Conservation (phyloP, 2,329 filamentous ascomycete species). For the Curvularia hawaiiensis region DNA sequence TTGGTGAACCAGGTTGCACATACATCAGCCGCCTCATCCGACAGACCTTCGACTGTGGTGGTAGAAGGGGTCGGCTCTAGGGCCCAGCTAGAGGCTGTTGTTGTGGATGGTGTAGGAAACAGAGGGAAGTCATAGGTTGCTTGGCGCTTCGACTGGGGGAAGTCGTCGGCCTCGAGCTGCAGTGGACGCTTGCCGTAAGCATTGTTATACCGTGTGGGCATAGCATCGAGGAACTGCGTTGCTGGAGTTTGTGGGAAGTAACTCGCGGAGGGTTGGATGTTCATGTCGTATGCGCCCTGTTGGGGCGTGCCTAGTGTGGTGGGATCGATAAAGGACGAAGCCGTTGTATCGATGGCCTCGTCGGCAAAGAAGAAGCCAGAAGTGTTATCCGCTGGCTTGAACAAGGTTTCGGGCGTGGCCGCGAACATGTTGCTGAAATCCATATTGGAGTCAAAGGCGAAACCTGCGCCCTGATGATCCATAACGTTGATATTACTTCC, state of each 20-base stretch:
- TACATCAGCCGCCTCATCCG: slow-evolving; percentile 45
- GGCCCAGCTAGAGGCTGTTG: slow-evolving; percentile 33
- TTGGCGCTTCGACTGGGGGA: slow-evolving; percentile 42
- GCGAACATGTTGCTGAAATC: slow-evolving; percentile 38
- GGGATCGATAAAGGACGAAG: slow-evolving; percentile 27
- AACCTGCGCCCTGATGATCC: slow-evolving; percentile 36
- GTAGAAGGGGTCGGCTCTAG: slow-evolving; percentile 31
- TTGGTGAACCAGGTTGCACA: slow-evolving; percentile 48
- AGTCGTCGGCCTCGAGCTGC: slow-evolving; percentile 39
- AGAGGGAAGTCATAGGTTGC: slow-evolving; percentile 31
- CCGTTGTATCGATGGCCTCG: slow-evolving; percentile 42
- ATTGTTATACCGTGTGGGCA: slow-evolving; percentile 28
- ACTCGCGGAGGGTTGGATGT: slow-evolving; percentile 24
- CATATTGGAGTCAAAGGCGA: slow-evolving; percentile 41
- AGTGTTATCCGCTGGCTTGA: slow-evolving; percentile 40
- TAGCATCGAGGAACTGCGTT: slow-evolving; percentile 33
- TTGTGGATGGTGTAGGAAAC: slow-evolving; percentile 28
- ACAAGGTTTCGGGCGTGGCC: slow-evolving; percentile 27
- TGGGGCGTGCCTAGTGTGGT: slow-evolving; percentile 28
- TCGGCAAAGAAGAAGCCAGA: slow-evolving; percentile 40
- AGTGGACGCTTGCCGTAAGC: slow-evolving; percentile 39
- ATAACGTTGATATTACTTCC: slow-evolving; percentile 22
- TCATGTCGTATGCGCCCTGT: slow-evolving; percentile 27
- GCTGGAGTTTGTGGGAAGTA: slow-evolving; percentile 34
- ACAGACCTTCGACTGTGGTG: slow-evolving; percentile 34